Conservation (phyloP, 2,329 filamentous ascomycete species). For the Hypoxylon rubiginosum region DNA sequence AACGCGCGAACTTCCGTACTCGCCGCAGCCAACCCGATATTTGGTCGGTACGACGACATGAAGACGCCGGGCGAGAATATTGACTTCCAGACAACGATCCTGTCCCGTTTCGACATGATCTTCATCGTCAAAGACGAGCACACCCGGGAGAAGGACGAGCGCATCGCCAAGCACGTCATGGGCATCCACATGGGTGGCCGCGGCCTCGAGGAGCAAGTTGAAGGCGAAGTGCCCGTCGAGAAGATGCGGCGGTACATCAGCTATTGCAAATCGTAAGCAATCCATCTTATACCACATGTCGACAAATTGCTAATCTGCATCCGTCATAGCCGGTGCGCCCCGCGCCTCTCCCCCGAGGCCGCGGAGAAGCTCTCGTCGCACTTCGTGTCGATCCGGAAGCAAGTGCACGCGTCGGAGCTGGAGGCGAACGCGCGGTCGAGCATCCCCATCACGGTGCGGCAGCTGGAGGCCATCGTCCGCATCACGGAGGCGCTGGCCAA, state of each 20-base stretch:
- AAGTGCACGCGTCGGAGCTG: slow-evolving; percentile 91
- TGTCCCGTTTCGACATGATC: slow-evolving; percentile 99
- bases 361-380: slow-evolving; percentile 97
- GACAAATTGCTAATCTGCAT: slow-evolving; percentile 49
- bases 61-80: slow-evolving; percentile 99
- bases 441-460: slow-evolving; percentile 97
- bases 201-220: slow-evolving; percentile 82
- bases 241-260: slow-evolving; percentile 98
- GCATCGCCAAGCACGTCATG: slow-evolving; percentile 97
- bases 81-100: slow-evolving; percentile 97
- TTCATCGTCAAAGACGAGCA: slow-evolving; percentile 99
- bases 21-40: slow-evolving; percentile 96
- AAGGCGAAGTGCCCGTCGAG: slow-evolving; percentile 92
- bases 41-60: slow-evolving; percentile 97
- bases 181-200: slow-evolving; percentile 94
- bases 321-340: slow-evolving; percentile 84
- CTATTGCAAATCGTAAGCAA: slow-evolving; percentile 90
- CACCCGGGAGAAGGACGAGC: slow-evolving; percentile 88
- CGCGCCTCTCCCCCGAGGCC: slow-evolving; percentile 88
- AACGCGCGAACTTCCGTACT: slow-evolving; percentile 96
- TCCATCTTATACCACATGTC: neutral
- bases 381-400: slow-evolving; percentile 94
- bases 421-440: slow-evolving; percentile 91
- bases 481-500: slow-evolving; percentile 98
- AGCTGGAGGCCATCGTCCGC: slow-evolving; percentile 96